These are phyloP conservation scores for Reutealis trisperma DNA, from an alignment of 345 rosid genomes.

Conservation along the genomic window DNA sequence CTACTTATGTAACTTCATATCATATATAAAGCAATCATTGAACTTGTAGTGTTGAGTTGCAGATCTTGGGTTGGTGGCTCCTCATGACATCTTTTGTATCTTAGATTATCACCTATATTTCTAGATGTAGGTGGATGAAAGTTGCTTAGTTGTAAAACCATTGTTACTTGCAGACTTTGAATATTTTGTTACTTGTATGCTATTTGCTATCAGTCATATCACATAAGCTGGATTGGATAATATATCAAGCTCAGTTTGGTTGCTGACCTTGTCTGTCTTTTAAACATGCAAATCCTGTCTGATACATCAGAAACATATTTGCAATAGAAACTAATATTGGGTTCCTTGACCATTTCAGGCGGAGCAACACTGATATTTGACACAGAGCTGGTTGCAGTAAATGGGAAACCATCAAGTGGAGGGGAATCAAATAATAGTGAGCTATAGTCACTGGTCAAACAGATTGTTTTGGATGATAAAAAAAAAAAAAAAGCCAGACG, in stretches of 20 bases:
- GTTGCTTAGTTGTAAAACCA: neutral
- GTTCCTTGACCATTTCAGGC: slow-evolving; percentile 50
- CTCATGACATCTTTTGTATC: neutral
- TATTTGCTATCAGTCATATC: no score
- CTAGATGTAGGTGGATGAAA: neutral
- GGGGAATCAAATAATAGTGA: slow-evolving; percentile 37
- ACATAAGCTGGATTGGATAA: neutral
- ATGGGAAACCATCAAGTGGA: slow-evolving; percentile 55
- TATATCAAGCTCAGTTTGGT: neutral
- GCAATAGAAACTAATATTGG: slow-evolving; percentile 1
- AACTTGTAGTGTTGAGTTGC: neutral
- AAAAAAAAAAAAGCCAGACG: neutral
- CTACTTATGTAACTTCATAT: neutral
- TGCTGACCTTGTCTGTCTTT: neutral
- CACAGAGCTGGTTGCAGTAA: slow-evolving; percentile 87
- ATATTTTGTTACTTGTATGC: no score
- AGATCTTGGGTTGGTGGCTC: neutral
- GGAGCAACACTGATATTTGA: slow-evolving; percentile 90
- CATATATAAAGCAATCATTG: neutral
- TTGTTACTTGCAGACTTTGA: neutral
- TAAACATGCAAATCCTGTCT: neutral
- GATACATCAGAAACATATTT: neutral
- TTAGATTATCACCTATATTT: neutral
- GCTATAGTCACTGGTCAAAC: slow-evolving; percentile 34
- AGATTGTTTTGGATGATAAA: neutral